phyloP scores from a whole-genome alignment of 1,284 basidiomycete genomes.

The Omphalotus olearius region DNA sequence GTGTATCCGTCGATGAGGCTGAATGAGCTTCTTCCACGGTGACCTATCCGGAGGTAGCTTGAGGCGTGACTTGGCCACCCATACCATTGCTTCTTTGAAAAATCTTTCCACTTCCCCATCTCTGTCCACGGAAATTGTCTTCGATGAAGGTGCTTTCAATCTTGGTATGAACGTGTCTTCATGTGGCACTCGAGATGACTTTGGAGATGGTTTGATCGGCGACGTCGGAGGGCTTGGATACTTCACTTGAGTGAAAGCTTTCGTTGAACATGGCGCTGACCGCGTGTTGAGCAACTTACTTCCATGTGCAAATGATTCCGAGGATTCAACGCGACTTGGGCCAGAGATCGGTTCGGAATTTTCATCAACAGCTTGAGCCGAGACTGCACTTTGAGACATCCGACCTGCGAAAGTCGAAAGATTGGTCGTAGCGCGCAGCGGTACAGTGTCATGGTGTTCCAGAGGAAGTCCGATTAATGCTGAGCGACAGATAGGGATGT shows the following conservation, averaged over 20 bases:
- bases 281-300: not conserved
- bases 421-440: too few species aligned
- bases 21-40: constrained; percentile 23
- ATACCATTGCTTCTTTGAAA: constrained; percentile 10
- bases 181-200: not conserved
- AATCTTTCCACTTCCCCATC: not conserved
- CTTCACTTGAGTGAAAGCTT: not conserved
- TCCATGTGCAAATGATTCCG: not conserved
- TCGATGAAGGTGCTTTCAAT: not conserved
- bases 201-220: not conserved
- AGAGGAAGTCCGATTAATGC: too few species aligned
- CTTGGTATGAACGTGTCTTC: too few species aligned
- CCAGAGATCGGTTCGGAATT: not conserved
- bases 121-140: not conserved
- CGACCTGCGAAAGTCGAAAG: not conserved
- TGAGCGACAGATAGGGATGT: too few species aligned
- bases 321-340: not conserved
- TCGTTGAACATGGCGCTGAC: not conserved
- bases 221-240: constrained; percentile 12
- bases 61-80: constrained; percentile 1
- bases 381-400: not conserved
- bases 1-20: constrained; percentile 25
- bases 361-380: not conserved
- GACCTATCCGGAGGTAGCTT: constrained; percentile 1
- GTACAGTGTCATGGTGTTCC: too few species aligned